Conservation (phyloP, 306 rosid genomes). For the Sechiopsis laciniata region DNA sequence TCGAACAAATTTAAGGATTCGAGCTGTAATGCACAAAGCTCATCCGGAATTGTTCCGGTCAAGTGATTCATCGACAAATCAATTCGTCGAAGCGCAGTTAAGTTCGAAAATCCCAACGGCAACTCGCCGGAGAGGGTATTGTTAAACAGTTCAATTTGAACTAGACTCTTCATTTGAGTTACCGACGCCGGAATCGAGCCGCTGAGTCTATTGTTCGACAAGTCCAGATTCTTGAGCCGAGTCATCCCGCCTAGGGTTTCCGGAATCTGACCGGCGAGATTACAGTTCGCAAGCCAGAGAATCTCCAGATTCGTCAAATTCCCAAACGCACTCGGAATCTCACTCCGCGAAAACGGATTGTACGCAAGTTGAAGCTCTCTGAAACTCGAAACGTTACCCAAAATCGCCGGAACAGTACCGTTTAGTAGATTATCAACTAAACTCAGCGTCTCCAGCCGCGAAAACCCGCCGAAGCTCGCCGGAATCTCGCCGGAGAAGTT, state of each 20-base stretch:
- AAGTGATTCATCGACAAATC: slow-evolving; percentile 58
- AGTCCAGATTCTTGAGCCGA: slow-evolving; percentile 46
- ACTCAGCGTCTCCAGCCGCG: slow-evolving; percentile 30
- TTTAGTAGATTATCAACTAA: slow-evolving; percentile 40
- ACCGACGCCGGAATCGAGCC: slow-evolving; percentile 46
- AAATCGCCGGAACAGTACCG: slow-evolving; percentile 42
- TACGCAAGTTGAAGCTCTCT: slow-evolving; percentile 45
- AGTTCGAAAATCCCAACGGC: slow-evolving; percentile 39
- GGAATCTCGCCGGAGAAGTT: slow-evolving; percentile 65
- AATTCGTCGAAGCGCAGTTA: slow-evolving; percentile 38
- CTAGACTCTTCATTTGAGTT: slow-evolving; percentile 33
- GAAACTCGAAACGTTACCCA: slow-evolving; percentile 44
- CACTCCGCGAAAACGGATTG: slow-evolving; percentile 36
- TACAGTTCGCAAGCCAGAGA: slow-evolving; percentile 42
- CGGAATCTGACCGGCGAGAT: slow-evolving; percentile 54
- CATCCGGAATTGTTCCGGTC: slow-evolving; percentile 53
- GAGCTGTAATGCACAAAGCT: slow-evolving; percentile 41
- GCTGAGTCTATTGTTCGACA: slow-evolving; percentile 41
- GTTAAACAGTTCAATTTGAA: slow-evolving; percentile 48
- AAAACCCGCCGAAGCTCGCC: slow-evolving; percentile 34
- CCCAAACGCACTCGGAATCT: slow-evolving; percentile 46
- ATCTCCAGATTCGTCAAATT: slow-evolving; percentile 43
- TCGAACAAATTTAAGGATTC: slow-evolving; percentile 40
- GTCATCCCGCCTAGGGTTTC: slow-evolving; percentile 29
- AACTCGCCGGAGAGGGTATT: slow-evolving; percentile 58